Base-by-base conservation (phyloP, 2,329 filamentous ascomycete genomes). In the Chaetothyriales sp. region DNA sequence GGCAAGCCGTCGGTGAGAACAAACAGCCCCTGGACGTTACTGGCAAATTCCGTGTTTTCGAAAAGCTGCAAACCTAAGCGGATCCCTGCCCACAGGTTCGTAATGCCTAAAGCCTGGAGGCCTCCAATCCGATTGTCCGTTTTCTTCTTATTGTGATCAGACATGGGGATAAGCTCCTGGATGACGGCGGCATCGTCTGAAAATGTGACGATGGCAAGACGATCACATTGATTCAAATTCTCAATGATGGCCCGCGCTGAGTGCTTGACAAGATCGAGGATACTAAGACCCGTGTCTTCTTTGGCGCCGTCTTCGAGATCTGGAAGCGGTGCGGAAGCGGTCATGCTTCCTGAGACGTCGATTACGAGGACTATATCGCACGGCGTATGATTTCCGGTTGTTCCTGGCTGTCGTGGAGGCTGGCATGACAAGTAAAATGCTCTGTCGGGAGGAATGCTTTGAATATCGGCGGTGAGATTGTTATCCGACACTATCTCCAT, bases 331-430 rank as follows among this genome's bases (percentile, higher is more conserved):
- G 78, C 78, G 1, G 64, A 58, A 0, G 54, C 49, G 1, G 53
- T 48, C 79, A 82, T 83, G 64, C 77, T 81, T 0, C 68, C 70
- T 0, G 79, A 82, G 13, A 81, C 70, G 60, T 82, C 79, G 50
- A 82, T 80, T 15, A 78, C 77, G 2, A 82, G 69, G 1, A 81
- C 78, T 29, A 82, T 75, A 54, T 82, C 78, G 60, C 76, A 80
- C 1, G 77, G 73, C 0, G 75, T 68, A 51, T 64, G 65, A 5
- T 53, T 50, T 19, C 58, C 52, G n/a, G 54, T 48, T 25, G 53
- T 25, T 20, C 51, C 47, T 19, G 62, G 61, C 37, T 58, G 46
- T 19, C 53, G 47, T 4, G 60, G 62, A 22, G 61, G 57, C 8
- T 55, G 50, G 8, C 62, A 50, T 5, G 60, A 61, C 10, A 61